Conservation (phyloP, 176 grass and related monocot species). For the Rhynchospora tenuis region DNA sequence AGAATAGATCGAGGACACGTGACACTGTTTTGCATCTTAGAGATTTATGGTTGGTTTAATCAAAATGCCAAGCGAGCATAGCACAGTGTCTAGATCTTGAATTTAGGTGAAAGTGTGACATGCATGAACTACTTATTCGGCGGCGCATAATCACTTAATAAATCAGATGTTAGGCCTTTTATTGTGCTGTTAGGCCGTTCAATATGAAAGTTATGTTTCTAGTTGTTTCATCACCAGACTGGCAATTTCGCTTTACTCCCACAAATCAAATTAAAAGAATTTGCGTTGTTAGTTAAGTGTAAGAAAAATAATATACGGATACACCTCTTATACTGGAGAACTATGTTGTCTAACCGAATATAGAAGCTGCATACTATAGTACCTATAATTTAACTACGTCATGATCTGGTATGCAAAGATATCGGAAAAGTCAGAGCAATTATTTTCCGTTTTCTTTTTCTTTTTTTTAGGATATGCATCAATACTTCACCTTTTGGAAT, state of each 20-base stretch:
- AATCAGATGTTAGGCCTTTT: slow-evolving; percentile 9
- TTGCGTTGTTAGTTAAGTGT: not conserved
- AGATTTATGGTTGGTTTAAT: not conserved
- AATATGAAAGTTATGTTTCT: not conserved
- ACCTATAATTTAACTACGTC: too few species aligned
- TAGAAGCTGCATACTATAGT: too few species aligned
- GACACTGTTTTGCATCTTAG: slow-evolving; percentile 4
- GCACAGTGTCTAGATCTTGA: slow-evolving; percentile 5
- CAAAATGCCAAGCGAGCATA: not conserved
- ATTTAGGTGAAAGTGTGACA: slow-evolving; percentile 6
- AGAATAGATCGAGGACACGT: slow-evolving; percentile 6
- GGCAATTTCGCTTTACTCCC: not conserved
- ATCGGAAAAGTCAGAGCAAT: too few species aligned
- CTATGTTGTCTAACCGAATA: too few species aligned
- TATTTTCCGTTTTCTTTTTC: too few species aligned
- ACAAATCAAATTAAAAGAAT: not conserved
- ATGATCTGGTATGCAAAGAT: too few species aligned
- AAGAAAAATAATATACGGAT: too few species aligned
- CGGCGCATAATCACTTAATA: slow-evolving; percentile 1
- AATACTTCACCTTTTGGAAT: too few species aligned
- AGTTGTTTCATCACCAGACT: not conserved
- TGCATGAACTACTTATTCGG: slow-evolving; percentile 24
- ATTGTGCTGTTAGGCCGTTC: not conserved
- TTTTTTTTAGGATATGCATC: too few species aligned
- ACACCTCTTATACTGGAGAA: too few species aligned